Evolutionary conservation across 192 early-diverging fungal species (phyloP).

Genomic region (Pilaira anomala): DNA sequence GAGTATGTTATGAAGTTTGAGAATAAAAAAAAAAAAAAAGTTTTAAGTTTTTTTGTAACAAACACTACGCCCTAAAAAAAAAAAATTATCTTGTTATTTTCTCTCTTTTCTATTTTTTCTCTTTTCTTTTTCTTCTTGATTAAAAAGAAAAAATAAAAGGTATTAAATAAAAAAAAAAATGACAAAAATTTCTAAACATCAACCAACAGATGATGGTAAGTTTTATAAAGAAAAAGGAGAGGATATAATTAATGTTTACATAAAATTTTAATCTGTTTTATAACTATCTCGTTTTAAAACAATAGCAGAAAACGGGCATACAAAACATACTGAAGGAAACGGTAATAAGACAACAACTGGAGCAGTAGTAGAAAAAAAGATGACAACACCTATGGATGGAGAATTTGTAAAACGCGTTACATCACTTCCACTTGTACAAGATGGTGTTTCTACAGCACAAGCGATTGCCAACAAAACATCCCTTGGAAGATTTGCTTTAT

Average conservation of each 20-base stretch:
- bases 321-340: constrained; percentile 3
- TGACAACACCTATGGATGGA: not conserved
- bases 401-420: constrained; percentile 34
- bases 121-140: not conserved
- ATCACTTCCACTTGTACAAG: constrained; percentile 34
- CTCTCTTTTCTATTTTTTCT: not conserved
- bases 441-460: constrained; percentile 28
- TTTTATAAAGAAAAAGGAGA: not conserved
- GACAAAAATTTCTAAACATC: constrained; percentile 8
- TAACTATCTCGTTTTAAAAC: no score
- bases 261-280: no score
- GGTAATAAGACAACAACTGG: not conserved
- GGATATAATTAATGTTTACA: no score
- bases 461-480: constrained; percentile 22
- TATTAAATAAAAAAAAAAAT: not conserved
- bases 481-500: constrained; percentile 33
- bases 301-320: constrained; percentile 11
- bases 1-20: no score
- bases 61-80: no score
- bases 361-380: not conserved
- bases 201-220: constrained; percentile 11
- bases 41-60: no score
- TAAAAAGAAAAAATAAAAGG: not conserved
- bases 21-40: no score
- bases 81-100: not conserved